phyloP scores from a whole-genome alignment of 2,329 filamentous ascomycete species.

The Sclerotinia spermophila region DNA sequence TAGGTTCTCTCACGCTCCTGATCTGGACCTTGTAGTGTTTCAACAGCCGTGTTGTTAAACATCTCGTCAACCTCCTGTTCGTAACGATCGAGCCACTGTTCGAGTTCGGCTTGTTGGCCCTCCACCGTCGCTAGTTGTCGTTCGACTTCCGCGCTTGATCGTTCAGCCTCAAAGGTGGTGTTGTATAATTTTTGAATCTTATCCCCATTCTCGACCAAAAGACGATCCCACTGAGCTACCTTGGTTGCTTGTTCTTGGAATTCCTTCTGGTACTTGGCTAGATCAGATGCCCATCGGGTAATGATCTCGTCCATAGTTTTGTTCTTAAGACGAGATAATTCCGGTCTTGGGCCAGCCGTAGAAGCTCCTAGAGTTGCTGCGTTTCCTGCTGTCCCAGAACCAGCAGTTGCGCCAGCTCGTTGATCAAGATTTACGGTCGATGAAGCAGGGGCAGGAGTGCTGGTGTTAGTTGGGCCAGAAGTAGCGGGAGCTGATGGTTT shows the following conservation, averaged over 20 bases:
- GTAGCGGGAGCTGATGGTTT: constrained; percentile 17
- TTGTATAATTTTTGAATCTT: constrained; percentile 93
- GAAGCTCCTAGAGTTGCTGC: constrained; percentile 57
- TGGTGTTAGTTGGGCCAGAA: constrained; percentile 12
- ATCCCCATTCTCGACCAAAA: constrained; percentile 88
- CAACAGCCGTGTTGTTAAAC: constrained; percentile 76
- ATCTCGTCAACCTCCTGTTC: constrained; percentile 89
- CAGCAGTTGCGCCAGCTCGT: not conserved
- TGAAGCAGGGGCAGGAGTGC: constrained; percentile 28
- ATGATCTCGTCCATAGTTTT: constrained; percentile 99
- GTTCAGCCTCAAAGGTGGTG: constrained; percentile 88
- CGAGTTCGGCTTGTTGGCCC: constrained; percentile 86
- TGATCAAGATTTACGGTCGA: constrained; percentile 22
- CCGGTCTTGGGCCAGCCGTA: constrained; percentile 75
- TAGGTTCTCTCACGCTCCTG: constrained; percentile 95
- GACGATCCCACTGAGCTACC: constrained; percentile 82
- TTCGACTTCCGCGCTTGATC: constrained; percentile 90
- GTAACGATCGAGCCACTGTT: constrained; percentile 83
- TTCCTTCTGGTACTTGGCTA: constrained; percentile 94
- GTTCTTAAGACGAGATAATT: constrained; percentile 88
- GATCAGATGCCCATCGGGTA: constrained; percentile 90
- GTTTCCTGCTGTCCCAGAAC: constrained; percentile 9
- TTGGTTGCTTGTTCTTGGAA: constrained; percentile 88
- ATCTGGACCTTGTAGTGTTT: constrained; percentile 80
- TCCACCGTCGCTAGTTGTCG: constrained; percentile 86